Evolutionary conservation across 495 filamentous ascomycete species (phyloP).

Genomic region (Penicillium ochrochloron): DNA sequence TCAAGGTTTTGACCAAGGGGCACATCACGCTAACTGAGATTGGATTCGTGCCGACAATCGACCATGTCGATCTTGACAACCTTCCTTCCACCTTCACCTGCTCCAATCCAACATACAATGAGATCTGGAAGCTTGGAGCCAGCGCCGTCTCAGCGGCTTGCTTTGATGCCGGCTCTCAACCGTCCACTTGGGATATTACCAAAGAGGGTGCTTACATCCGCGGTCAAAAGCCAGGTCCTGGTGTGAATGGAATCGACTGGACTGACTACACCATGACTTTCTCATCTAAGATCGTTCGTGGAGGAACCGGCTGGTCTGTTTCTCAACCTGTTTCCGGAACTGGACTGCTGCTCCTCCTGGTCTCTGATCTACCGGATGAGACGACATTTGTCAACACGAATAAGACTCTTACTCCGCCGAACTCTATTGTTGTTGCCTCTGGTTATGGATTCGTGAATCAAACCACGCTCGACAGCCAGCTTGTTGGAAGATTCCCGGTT

Average conservation of each 20-base stretch:
- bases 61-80: not conserved
- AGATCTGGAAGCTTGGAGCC: slow-evolving; percentile 30
- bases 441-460: slow-evolving; percentile 20
- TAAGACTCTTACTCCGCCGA: slow-evolving; percentile 7
- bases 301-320: slow-evolving; percentile 31
- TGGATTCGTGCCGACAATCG: not conserved
- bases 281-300: slow-evolving; percentile 23
- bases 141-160: slow-evolving; percentile 22
- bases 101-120: slow-evolving; percentile 28
- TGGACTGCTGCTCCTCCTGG: slow-evolving; percentile 13
- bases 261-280: slow-evolving; percentile 30
- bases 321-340: slow-evolving; percentile 7
- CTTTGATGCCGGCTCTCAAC: not conserved
- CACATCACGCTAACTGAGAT: not conserved
- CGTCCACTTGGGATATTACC: not conserved
- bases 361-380: slow-evolving; percentile 3
- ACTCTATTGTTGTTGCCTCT: slow-evolving; percentile 8
- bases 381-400: slow-evolving; percentile 11
- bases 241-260: slow-evolving; percentile 1
- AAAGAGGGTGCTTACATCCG: not conserved
- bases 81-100: slow-evolving; percentile 25
- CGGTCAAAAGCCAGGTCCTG: not conserved
- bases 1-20: not conserved
- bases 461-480: slow-evolving; percentile 8
- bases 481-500: slow-evolving; percentile 9